Evolutionary conservation across 2,329 filamentous ascomycete species (phyloP), one percentile per base, ranked within the genome.

Genomic region (Trematosphaeria pertusa): DNA sequence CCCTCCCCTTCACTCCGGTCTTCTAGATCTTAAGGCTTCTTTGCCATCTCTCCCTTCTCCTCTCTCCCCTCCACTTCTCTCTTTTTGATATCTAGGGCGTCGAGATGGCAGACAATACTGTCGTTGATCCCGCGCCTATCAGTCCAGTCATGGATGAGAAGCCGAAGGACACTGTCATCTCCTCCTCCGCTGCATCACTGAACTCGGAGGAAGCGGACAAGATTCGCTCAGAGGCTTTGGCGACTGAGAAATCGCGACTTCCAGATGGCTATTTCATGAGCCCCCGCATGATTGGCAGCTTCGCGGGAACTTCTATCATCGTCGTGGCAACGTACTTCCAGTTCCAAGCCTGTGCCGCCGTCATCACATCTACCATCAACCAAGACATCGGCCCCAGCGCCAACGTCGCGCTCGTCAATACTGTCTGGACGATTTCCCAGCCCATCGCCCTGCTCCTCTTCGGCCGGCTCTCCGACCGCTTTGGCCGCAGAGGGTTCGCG

Each of bases 291-390:
- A 37, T 58, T 2, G 54, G 54, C 3, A 56, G 52, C 0, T 55
- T 58, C 15, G 18, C 46, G n/a, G 56, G 54, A 3, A 57, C 49
- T 19, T 38, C 46, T 12, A 46, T 59, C 3, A 26, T 53, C 3
- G 48, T 58, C 6, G 37, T 50, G 15, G 54, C 48, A 14, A 58
- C 54, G 5, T 58, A 58, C 42, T 58, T 58, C 30, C 46, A 47
- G 11, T 55, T 55, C 38, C 54, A 58, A 38, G 54, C 51, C 31
- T 31, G 42, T 26, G 50, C 50, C 33, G 50, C 50, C 24, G 46
- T 49, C n/a, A 24, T 49, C 14, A 26, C 30, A 18, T 42, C 41
- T 17, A 39, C 42, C 59, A 56, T 37, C 52, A 60, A 47, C 31
- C 33, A 38, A 18, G 48, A 52, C 15, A 52, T 54, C 5, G 52